These are phyloP conservation scores for Yamadazyma epiphylla DNA, from an alignment of 1,139 yeast genomes.

Conservation along the genomic window DNA sequence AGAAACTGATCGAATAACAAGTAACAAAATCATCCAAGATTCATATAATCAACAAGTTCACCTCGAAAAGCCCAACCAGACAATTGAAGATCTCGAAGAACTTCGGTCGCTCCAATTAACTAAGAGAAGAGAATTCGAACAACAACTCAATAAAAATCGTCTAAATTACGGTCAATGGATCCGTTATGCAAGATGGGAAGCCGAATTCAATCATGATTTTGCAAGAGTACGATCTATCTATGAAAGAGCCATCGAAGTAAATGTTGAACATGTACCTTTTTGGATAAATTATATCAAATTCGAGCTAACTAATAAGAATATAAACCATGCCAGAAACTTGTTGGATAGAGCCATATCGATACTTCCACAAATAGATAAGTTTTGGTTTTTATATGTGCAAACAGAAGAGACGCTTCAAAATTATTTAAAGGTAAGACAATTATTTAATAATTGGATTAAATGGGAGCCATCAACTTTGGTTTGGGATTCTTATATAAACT, in stretches of 20 bases:
- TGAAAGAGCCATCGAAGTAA: conserved; percentile 83
- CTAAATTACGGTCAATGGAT: conserved; percentile 87
- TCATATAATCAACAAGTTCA: conserved; percentile 27
- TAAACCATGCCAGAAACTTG: conserved; percentile 86
- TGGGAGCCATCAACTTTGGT: conserved; percentile 68
- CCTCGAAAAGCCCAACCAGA: conserved; percentile 44
- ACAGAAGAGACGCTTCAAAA: conserved; percentile 80
- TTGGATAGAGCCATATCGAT: conserved; percentile 73
- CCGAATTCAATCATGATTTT: conserved; percentile 69
- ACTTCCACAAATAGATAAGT: conserved; percentile 75
- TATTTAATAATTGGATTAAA: conserved; percentile 77
- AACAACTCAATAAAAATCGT: conserved; percentile 77
- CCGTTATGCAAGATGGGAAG: conserved; percentile 86
- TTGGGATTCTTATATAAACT: conserved; percentile 72
- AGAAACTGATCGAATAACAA: conserved; percentile 22
- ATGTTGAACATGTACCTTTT: conserved; percentile 68
- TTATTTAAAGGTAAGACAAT: conserved; percentile 54
- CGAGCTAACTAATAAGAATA: conserved; percentile 67
- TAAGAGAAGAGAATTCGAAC: conserved; percentile 79
- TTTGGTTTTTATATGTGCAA: conserved; percentile 81
- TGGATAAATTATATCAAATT: conserved; percentile 84
- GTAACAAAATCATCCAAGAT: conserved; percentile 35
- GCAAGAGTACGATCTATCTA: conserved; percentile 76
- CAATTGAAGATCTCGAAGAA: conserved; percentile 78
- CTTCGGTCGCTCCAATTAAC: conserved; percentile 69